phyloP scores from a whole-genome alignment of 768 basidiomycete genomes.

The Mycena rebaudengoi region DNA sequence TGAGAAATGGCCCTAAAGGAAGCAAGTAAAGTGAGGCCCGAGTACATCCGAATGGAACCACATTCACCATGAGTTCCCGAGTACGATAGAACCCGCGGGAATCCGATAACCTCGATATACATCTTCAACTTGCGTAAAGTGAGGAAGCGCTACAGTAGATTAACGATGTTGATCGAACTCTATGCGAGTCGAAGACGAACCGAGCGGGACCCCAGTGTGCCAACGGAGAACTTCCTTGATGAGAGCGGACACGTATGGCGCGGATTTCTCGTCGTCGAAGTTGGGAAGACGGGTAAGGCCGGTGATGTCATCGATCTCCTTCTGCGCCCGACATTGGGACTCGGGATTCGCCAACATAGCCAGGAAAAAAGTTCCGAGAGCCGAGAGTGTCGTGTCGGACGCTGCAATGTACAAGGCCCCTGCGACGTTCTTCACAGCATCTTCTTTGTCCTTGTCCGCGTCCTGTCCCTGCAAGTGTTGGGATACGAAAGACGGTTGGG shows the following conservation, averaged over 20 bases:
- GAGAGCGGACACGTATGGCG: neutral
- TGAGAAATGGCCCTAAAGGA: constrained; percentile 6
- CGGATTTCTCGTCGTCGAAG: neutral
- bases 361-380: neutral
- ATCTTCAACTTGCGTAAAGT: neutral
- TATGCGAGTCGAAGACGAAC: neutral
- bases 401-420: constrained; percentile 6
- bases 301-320: neutral
- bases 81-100: neutral
- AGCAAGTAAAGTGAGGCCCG: neutral
- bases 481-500: neutral
- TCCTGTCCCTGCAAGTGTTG: neutral
- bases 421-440: neutral
- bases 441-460: neutral
- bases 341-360: neutral
- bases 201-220: neutral
- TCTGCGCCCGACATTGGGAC: neutral
- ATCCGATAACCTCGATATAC: neutral
- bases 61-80: constrained; percentile 4
- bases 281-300: neutral
- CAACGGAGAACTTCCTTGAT: neutral
- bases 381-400: neutral
- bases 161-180: neutral
- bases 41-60: neutral
- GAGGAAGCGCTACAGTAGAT: neutral